These are phyloP conservation scores for Eucalyptus sp. DNA, from an alignment of 345 rosid species.

Conservation along the genomic window DNA sequence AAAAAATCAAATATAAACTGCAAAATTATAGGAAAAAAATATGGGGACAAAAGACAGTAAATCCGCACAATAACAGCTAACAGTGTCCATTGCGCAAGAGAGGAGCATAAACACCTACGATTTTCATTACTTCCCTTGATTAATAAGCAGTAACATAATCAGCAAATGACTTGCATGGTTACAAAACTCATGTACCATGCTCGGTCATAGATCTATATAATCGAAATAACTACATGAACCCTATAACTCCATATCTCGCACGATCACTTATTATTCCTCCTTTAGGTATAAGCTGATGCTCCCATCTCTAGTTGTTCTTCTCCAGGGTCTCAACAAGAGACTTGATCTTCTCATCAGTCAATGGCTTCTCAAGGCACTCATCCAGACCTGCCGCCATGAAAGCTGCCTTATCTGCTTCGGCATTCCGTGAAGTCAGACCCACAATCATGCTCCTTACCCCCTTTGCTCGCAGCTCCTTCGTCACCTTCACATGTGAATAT, in stretches of 20 bases:
- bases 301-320: neutral
- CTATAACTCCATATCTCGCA: neutral
- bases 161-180: neutral
- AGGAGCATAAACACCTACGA: neutral
- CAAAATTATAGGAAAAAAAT: neutral
- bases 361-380: conserved; percentile 12
- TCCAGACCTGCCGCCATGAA: conserved; percentile 19
- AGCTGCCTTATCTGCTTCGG: neutral
- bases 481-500: conserved; percentile 1
- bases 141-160: neutral
- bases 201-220: neutral
- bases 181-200: neutral
- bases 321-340: neutral
- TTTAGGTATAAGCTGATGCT: neutral
- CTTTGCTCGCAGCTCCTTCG: conserved; percentile 11
- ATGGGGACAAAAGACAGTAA: neutral
- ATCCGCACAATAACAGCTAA: neutral
- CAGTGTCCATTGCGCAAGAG: neutral
- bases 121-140: neutral
- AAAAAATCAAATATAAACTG: neutral
- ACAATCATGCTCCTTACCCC: conserved; percentile 12
- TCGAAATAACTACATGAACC: neutral
- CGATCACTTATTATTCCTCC: neutral
- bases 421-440: conserved; percentile 8
- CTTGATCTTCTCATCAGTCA: neutral